phyloP scores from a whole-genome alignment of 192 early-diverging fungal species.

The Lunasporangiospora selenospora region DNA sequence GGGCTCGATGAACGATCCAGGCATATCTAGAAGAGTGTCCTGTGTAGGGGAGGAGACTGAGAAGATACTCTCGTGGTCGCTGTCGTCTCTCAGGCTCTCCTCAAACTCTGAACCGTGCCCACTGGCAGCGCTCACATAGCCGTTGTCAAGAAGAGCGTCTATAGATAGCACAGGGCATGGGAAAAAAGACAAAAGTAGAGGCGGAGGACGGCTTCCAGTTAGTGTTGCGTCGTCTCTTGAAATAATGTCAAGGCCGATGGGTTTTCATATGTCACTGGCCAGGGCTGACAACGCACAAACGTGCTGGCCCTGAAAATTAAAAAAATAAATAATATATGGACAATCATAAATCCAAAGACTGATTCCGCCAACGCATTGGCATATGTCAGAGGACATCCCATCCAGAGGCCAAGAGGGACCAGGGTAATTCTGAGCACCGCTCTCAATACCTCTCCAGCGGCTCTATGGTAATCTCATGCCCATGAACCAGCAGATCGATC shows the following conservation, averaged over 20 bases:
- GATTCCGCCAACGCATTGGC: too few species aligned
- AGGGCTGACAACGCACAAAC: too few species aligned
- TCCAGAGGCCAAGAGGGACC: too few species aligned
- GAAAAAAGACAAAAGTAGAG: neutral
- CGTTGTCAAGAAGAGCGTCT: conserved; percentile 51
- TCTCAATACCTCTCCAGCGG: too few species aligned
- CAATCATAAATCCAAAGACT: too few species aligned
- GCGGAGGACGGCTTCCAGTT: neutral
- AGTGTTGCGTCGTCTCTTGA: too few species aligned
- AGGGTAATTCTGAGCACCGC: too few species aligned
- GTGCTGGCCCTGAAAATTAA: too few species aligned
- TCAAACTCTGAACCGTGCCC: conserved; percentile 64
- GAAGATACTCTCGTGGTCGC: conserved; percentile 50
- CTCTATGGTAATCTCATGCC: too few species aligned
- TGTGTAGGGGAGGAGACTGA: conserved; percentile 12
- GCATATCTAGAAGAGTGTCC: conserved; percentile 11
- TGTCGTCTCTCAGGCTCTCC: conserved; percentile 39
- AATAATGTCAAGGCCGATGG: neutral
- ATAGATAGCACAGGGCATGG: conserved; percentile 16
- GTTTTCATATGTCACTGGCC: conserved; percentile 17
- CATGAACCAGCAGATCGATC: too few species aligned
- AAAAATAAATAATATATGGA: too few species aligned
- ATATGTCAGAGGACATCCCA: too few species aligned
- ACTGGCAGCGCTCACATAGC: conserved; percentile 75
- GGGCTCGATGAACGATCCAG: conserved; percentile 22